Evolutionary conservation across 108 stramenopile species (phyloP), one percentile per base, ranked within the genome.

Genomic region (Epithemia pelagica): DNA sequence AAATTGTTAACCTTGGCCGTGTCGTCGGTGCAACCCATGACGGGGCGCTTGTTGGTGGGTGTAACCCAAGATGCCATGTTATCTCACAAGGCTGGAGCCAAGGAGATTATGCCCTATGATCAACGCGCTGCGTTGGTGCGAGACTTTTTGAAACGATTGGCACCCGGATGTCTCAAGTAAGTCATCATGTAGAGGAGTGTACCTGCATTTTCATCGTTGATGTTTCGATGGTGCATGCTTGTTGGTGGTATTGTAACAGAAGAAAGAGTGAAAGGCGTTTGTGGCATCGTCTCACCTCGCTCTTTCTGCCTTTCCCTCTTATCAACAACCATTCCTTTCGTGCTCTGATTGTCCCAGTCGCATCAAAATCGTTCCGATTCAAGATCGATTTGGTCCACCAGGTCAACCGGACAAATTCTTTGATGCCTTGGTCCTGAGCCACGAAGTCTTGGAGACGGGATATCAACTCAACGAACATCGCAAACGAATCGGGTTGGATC

Each of bases 31-130:
- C 74, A 79, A 59, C 89, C 92, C 2, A 52, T 66, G 24, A 84
- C 76, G 30, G 90, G 93, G 15, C 64, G 74, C 32, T 76, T 95
- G 0, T 52, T 83, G 54, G 80, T 95, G 30, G 95, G 91, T 20
- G 84, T 95, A 18, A 91, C 89, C 0, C 74, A 75, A 1, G 95
- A 95, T 68, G 90, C 79, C 59, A 91, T 95, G 91, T 74, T 95
- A 0, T 55, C 65, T 30, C 60, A 81, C 61, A 95, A 95, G 70
- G 62, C 65, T 22, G 88, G 74, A 66, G 75, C 84, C 2, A 79
- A 93, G 29, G 60, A 78, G 28, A 91, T 95, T 65, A 85, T 87
- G 30, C 58, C 71, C 0, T 54, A 85, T 2, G 66, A 75, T 33
- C 78, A 82, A 63, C 78, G 95, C 8, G 81, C 82, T 32, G 70